A percentile compares a stretch with the other conserved stretches of the same genome.
Evolutionary conservation across 768 basidiomycete species (phyloP).

Genomic region (Gloeopeniophorella convolvens): DNA sequence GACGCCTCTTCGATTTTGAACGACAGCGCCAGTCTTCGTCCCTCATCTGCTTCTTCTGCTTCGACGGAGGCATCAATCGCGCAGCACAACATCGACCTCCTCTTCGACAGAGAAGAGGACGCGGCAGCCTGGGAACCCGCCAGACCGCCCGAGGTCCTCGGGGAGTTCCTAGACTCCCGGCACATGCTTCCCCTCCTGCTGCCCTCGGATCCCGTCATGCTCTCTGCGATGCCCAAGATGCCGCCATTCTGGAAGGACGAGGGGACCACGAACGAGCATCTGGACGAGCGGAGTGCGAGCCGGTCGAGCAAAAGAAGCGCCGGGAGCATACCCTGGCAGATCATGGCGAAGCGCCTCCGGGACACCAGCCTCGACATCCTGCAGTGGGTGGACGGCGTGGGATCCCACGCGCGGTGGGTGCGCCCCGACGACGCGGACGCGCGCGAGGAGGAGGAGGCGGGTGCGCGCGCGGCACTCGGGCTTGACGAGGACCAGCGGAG

Average conservation of each 20-base stretch:
- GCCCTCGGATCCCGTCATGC: constrained; percentile 71
- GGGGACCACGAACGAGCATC: constrained; percentile 23
- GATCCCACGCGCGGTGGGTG: constrained; percentile 56
- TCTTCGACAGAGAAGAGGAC: constrained; percentile 67
- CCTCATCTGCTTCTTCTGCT: constrained; percentile 25
- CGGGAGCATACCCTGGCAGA: constrained; percentile 48
- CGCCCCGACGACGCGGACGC: constrained; percentile 32
- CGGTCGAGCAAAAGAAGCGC: constrained; percentile 36
- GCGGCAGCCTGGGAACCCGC: constrained; percentile 73
- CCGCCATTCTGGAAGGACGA: constrained; percentile 32
- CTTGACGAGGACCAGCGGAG: constrained; percentile 25
- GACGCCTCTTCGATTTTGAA: constrained; percentile 38
- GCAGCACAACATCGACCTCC: constrained; percentile 63
- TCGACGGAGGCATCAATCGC: constrained; percentile 29
- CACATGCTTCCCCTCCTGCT: constrained; percentile 87
- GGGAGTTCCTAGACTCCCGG: constrained; percentile 88
- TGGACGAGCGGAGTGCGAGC: constrained; percentile 28
- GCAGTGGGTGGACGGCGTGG: constrained; percentile 64
- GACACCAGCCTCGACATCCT: constrained; percentile 53
- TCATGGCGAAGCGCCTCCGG: constrained; percentile 52
- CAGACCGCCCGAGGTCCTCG: constrained; percentile 72
- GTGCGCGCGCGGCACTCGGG: constrained; percentile 28
- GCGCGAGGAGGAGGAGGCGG: constrained; percentile 36
- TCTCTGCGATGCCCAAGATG: constrained; percentile 62
- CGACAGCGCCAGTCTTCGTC: constrained; percentile 26